Base-by-base conservation (phyloP, 2,329 filamentous ascomycete species). In the Raffaelea arxii region DNA sequence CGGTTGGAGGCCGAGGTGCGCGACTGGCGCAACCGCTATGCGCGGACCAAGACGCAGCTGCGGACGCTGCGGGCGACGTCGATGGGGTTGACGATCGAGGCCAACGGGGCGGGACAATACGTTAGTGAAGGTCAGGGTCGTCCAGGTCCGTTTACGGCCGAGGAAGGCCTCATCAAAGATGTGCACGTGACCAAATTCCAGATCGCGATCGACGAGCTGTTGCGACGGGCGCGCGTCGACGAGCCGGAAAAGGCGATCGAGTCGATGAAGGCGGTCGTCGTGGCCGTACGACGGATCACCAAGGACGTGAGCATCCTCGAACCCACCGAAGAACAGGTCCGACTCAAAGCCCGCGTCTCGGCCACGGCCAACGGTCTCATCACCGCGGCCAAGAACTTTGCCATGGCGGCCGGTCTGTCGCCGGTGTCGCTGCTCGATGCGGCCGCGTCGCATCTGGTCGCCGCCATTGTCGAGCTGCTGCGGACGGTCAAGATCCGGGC, bases 101-200 rank as follows among this genome's bases (percentile, higher is more conserved):
- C 83, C 50, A 82, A 91, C 54, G n/a, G n/a, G n/a, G 80, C 82
- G n/a, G 78, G 76, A 43, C 78, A 75, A 53, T 77, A 81, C 52
- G 65, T 81, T 36, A 77, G 77, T 43, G 80, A 86, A 44, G 77
- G 76, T 58, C 78, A 75, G 23, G n/a, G n/a, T n/a, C 77, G 77
- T 43, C 80, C 86, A 44, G 77, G 76, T 58, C 78, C 74, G 23
- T 82, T 92, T 53, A 75, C 78, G 21, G 75, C 84, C 32, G 77
- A 82, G 12, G 77, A 81, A 49, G 92, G 92, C 6, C 63, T 92
- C 21, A 80, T 98, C 56, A 90, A 86, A 65, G 92, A 96, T 63
- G 77, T 96, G 12, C 86, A 96, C 61, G 80, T 98, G 54, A 96
- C 91, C 43, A 90, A 87, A 59, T 97, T 95, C 69, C 92, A 98